These are phyloP conservation scores for Lactarius psammicola DNA, from an alignment of 768 basidiomycete species.

Conservation along the genomic window DNA sequence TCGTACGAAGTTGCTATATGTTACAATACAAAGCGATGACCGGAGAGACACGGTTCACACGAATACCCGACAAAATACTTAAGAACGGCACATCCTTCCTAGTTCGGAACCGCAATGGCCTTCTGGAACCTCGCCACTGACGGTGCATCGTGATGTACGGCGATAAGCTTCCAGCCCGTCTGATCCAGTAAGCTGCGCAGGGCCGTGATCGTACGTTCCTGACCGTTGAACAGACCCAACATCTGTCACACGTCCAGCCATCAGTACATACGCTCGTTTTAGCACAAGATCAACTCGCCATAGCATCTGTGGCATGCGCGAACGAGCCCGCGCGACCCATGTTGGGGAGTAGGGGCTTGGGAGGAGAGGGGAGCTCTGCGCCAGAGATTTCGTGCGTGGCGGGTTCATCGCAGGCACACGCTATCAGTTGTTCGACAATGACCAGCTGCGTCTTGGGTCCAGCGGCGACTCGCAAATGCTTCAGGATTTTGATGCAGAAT, in stretches of 20 bases:
- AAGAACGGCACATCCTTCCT: not conserved
- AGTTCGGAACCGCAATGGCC: not conserved
- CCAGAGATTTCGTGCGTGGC: not conserved
- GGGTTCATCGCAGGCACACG: not conserved
- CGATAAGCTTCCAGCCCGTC: not conserved
- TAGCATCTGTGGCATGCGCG: not conserved
- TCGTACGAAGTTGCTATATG: no score
- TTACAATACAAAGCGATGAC: no score
- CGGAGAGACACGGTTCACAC: no score
- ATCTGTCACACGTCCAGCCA: not conserved
- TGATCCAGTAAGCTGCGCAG: not conserved
- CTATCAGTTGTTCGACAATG: not conserved
- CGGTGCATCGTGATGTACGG: not conserved
- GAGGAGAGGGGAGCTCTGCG: not conserved
- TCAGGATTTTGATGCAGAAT: not conserved
- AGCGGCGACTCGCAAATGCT: not conserved
- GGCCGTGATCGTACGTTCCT: not conserved
- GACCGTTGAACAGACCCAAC: not conserved
- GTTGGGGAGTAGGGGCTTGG: not conserved
- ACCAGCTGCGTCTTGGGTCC: not conserved
- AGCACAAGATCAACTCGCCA: not conserved
- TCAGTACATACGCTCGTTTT: not conserved
- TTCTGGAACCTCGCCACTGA: not conserved
- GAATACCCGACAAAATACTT: not conserved
- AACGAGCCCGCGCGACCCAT: not conserved